Conservation (phyloP, 345 rosid species). For the Cardamine occulta region DNA sequence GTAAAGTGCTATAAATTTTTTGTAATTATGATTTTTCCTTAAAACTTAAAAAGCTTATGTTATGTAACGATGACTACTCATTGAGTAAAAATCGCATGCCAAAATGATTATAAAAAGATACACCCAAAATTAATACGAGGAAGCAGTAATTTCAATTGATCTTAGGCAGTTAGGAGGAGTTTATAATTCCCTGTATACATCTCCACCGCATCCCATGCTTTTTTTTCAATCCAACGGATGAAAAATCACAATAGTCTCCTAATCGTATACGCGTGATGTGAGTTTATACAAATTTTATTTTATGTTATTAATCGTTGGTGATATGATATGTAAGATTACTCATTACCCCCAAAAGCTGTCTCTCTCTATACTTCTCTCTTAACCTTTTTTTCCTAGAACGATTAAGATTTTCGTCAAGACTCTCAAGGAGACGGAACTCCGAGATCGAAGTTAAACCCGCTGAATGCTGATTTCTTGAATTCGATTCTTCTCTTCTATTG, state of each 20-base stretch:
- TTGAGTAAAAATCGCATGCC: no score
- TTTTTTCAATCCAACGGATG: slow-evolving; percentile 16
- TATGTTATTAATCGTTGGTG: slow-evolving; percentile 8
- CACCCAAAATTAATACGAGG: no score
- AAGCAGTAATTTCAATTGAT: slow-evolving; percentile 29
- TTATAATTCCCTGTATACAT: not conserved
- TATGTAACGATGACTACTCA: no score
- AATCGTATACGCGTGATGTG: not conserved
- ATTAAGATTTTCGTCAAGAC: slow-evolving; percentile 81
- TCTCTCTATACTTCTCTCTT: slow-evolving; percentile 39
- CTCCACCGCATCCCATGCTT: slow-evolving; percentile 1
- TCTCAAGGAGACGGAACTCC: slow-evolving; percentile 68
- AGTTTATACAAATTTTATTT: not conserved
- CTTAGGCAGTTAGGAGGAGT: not conserved
- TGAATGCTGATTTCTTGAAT: slow-evolving; percentile 35
- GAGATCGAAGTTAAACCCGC: slow-evolving; percentile 69
- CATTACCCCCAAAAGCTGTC: slow-evolving; percentile 31
- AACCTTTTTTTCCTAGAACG: slow-evolving; percentile 37
- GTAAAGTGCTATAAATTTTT: no score
- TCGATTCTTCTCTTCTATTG: not conserved
- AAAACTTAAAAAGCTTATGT: no score
- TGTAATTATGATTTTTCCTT: no score
- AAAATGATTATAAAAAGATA: no score
- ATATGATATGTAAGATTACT: slow-evolving; percentile 30
- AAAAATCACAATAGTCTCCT: not conserved